phyloP scores from a whole-genome alignment of 352 stramenopile genomes.

The Halophytophthora batemanensis region DNA sequence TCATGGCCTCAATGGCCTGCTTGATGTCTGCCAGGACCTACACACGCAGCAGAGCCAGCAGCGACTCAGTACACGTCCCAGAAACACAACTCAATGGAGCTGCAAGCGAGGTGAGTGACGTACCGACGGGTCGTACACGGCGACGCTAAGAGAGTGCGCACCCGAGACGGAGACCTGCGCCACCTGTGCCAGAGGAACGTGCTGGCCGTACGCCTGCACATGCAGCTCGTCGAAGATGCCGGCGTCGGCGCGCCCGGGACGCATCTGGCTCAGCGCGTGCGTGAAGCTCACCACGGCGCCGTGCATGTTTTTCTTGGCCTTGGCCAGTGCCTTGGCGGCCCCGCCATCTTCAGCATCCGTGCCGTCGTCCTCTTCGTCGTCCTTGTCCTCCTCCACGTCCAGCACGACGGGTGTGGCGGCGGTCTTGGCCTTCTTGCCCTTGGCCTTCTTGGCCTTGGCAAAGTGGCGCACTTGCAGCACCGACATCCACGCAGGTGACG shows the following conservation, averaged over 20 bases:
- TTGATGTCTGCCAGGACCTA: conserved; percentile 70
- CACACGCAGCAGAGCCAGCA: conserved; percentile 3
- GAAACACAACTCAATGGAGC: background rate
- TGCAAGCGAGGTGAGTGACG: conserved; percentile 3
- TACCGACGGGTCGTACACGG: conserved; percentile 82
- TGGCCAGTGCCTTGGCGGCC: conserved; percentile 37
- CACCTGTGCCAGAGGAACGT: conserved; percentile 72
- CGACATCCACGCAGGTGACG: conserved; percentile 2
- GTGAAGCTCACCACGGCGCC: conserved; percentile 78
- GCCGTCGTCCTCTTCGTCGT: conserved; percentile 15
- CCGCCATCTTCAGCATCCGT: conserved; percentile 27
- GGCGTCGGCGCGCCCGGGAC: conserved; percentile 69
- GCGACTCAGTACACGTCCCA: background rate
- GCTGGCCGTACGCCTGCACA: conserved; percentile 77
- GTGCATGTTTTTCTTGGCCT: conserved; percentile 80
- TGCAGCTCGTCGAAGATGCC: conserved; percentile 82
- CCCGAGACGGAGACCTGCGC: conserved; percentile 71
- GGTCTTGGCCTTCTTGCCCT: conserved; percentile 34
- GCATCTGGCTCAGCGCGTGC: conserved; percentile 71
- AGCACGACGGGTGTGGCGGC: conserved; percentile 4
- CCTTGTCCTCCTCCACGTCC: conserved; percentile 3
- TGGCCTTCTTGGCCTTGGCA: conserved; percentile 69
- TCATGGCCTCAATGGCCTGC: conserved; percentile 71
- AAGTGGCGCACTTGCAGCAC: conserved; percentile 41
- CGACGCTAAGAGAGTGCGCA: conserved; percentile 60